Conservation (phyloP, 2,329 filamentous ascomycete species). For the Pyrenophora seminiperda region DNA sequence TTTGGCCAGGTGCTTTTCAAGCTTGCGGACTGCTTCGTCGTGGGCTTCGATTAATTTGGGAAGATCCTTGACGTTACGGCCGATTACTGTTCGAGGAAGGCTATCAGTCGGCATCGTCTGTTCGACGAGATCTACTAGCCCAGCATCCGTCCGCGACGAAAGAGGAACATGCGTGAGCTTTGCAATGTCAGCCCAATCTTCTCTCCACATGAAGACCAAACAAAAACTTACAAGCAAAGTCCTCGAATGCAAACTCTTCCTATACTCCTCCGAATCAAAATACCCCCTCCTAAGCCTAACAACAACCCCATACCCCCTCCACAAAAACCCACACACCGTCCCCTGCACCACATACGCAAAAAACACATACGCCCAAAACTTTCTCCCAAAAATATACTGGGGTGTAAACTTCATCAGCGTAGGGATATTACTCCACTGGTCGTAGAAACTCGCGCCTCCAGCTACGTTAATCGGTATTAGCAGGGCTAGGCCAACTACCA, state of each 20-base stretch:
- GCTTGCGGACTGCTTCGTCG: conserved; percentile 74
- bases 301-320: conserved; percentile 84
- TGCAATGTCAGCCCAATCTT: conserved; percentile 4
- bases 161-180: conserved; percentile 83
- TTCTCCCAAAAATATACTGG: conserved; percentile 56
- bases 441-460: conserved; percentile 41
- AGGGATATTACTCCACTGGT: conserved; percentile 35
- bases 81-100: conserved; percentile 78
- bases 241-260: conserved; percentile 78
- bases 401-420: conserved; percentile 62
- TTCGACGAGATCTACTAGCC: conserved; percentile 83
- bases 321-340: conserved; percentile 78
- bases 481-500: conserved; percentile 73
- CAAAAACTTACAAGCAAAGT: conserved; percentile 57
- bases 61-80: conserved; percentile 87
- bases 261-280: conserved; percentile 85
- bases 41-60: conserved; percentile 85
- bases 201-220: not conserved
- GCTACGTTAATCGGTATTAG: conserved; percentile 79
- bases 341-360: conserved; percentile 69
- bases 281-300: conserved; percentile 72
- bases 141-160: conserved; percentile 77
- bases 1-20: conserved; percentile 82
- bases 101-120: conserved; percentile 75
- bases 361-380: conserved; percentile 64